Evolutionary conservation across 1,139 yeast species (phyloP).

Genomic region (Meyerozyma elateridarum): DNA sequence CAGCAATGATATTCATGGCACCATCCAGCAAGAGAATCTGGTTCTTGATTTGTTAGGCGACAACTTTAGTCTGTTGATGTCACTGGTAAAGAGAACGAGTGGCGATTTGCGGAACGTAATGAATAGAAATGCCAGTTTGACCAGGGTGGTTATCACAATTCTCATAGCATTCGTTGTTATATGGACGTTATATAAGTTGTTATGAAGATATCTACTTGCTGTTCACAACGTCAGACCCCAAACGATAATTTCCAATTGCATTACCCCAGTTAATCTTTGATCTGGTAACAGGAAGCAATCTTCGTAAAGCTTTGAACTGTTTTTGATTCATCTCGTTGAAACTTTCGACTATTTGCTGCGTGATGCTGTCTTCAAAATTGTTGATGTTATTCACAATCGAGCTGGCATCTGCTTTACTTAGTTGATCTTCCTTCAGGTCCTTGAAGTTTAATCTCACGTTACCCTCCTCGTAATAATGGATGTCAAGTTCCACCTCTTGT

Average conservation of each 20-base stretch:
- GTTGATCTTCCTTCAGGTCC: constrained; percentile 33
- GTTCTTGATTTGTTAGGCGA: constrained; percentile 46
- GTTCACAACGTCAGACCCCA: constrained; percentile 79
- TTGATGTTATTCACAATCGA: constrained; percentile 50
- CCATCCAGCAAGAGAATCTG: constrained; percentile 39
- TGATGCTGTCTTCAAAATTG: constrained; percentile 56
- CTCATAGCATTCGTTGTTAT: constrained; percentile 10
- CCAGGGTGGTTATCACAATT: constrained; percentile 26
- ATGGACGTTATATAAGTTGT: constrained; percentile 13
- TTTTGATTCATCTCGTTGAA: constrained; percentile 74
- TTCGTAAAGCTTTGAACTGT: constrained; percentile 77
- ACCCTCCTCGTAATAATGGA: constrained; percentile 95
- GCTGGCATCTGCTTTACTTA: constrained; percentile 16
- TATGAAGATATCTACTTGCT: constrained; percentile 13
- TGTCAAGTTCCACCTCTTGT: constrained; percentile 63
- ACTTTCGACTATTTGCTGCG: constrained; percentile 55
- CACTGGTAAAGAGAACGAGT: constrained; percentile 62
- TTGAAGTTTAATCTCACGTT: constrained; percentile 71
- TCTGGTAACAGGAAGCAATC: constrained; percentile 88
- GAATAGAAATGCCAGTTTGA: constrained; percentile 41
- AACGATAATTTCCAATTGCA: constrained; percentile 82
- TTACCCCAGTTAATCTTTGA: constrained; percentile 94
- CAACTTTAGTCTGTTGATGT: constrained; percentile 57
- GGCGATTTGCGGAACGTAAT: constrained; percentile 52
- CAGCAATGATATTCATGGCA: constrained; percentile 40